Evolutionary conservation across 768 basidiomycete species (phyloP), one percentile per base, ranked within the genome.

Genomic region (Hydnomerulius pinastri): DNA sequence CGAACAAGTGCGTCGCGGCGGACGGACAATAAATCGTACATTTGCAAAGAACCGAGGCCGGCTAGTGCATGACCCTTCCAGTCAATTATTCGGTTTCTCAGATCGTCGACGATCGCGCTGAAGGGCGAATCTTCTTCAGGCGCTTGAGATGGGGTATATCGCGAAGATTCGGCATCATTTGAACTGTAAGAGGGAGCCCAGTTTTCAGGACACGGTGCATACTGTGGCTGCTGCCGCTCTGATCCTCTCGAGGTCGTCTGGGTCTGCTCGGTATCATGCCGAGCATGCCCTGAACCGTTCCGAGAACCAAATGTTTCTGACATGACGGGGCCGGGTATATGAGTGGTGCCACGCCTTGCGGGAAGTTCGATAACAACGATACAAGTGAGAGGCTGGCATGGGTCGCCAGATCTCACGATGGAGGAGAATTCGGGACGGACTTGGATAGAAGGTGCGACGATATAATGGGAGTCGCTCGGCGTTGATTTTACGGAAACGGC

Each of bases 31-130:
- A 94, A 77, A 70, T 97, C 96, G 67, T 92, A 97, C 82, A 97
- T 92, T 59, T 90, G 89, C 38, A 97, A 75, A 1, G 85, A 79
- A 6, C 96, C 97, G 21, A 98, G 83, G 44, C 90, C 89, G 3
- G 89, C 82, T n/a, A 92, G 77, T 3, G 91, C 89, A 62, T 94
- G 94, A 0, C 92, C 92, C 66, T 96, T 96, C 91, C 95, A 98
- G 71, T 97, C 94, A 48, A 90, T 87, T 59, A 98, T 93, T 32
- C 97, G 85, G 63, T 83, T 85, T 57, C 87, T 79, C 32, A 99
- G 80, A 67, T 98, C 96, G 49, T 90, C 87, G 2, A 93, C 89
- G 65, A 97, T 90, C 32, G 83, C 79, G 21, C 70, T 77, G 71
- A 98, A 95, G 4, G 91, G 86, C 20, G 86, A 86, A 33, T 88